Evolutionary conservation across 768 basidiomycete species (phyloP).

Genomic region (Lactarius tabidus): DNA sequence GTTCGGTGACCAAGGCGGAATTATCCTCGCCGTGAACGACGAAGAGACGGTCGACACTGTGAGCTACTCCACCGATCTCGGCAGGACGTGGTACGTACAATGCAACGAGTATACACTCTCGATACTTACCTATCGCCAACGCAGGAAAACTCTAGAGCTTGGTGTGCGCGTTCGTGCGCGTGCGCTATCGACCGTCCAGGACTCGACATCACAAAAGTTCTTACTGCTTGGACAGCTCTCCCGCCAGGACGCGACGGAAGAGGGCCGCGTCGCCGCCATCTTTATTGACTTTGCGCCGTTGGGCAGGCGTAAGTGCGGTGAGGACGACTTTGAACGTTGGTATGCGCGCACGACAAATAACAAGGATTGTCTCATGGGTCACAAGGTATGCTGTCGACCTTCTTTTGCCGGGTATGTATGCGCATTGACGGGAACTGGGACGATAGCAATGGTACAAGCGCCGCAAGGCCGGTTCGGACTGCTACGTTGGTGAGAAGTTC

Average conservation of each 20-base stretch:
- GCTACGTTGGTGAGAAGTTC: constrained; percentile 90
- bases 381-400: constrained; percentile 53
- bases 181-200: constrained; percentile 83
- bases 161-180: constrained; percentile 68
- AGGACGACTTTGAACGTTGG: constrained; percentile 82
- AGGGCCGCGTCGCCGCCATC: constrained; percentile 65
- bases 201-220: constrained; percentile 97
- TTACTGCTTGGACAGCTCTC: constrained; percentile 77
- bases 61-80: constrained; percentile 78
- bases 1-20: constrained; percentile 86
- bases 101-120: neutral
- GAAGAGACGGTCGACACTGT: constrained; percentile 69
- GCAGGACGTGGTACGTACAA: constrained; percentile 68
- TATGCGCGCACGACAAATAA: constrained; percentile 64
- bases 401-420: neutral
- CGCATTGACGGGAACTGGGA: neutral
- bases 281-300: constrained; percentile 80
- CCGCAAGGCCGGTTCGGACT: constrained; percentile 76
- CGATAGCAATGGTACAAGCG: constrained; percentile 89
- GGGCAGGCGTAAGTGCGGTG: constrained; percentile 61
- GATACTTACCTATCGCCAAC: neutral
- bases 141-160: constrained; percentile 67
- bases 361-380: constrained; percentile 88
- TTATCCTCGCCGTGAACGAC: constrained; percentile 80
- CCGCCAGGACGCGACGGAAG: constrained; percentile 49